A percentile compares a stretch with the other conserved stretches of the same genome.
phyloP scores from a whole-genome alignment of 2,329 filamentous ascomycete species.

The Daldinia sp. region DNA sequence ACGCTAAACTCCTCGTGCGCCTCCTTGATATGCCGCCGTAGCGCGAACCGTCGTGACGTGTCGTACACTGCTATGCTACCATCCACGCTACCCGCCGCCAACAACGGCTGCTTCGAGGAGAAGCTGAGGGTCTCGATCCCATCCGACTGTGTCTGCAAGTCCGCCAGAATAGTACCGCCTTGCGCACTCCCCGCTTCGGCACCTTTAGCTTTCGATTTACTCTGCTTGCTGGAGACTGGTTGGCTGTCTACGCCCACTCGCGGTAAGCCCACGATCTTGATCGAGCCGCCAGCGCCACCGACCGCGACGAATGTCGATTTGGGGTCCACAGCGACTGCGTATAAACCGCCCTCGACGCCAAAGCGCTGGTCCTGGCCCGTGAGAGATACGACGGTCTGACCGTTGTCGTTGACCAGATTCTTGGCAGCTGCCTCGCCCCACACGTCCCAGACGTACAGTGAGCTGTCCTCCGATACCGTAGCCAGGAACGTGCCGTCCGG shows the following conservation, averaged over 20 bases:
- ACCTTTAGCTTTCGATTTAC: slow-evolving; percentile 55
- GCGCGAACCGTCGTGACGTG: slow-evolving; percentile 84
- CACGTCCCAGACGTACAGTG: slow-evolving; percentile 92
- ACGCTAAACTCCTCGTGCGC: slow-evolving; percentile 91
- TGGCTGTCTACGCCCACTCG: slow-evolving; percentile 59
- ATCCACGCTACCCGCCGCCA: slow-evolving; percentile 76
- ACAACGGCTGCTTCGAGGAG: slow-evolving; percentile 59
- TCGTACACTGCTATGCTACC: slow-evolving; percentile 89
- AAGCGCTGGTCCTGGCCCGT: slow-evolving; percentile 90
- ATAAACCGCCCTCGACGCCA: slow-evolving; percentile 89
- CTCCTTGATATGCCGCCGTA: slow-evolving; percentile 83
- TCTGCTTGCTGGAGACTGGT: slow-evolving; percentile 46
- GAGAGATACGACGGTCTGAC: slow-evolving; percentile 77
- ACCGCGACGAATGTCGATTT: slow-evolving; percentile 83
- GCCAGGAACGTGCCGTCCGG: slow-evolving; percentile 87
- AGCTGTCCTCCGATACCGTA: slow-evolving; percentile 89
- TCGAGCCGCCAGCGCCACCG: slow-evolving; percentile 87
- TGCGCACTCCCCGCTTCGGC: slow-evolving; percentile 56
- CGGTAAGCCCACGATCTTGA: slow-evolving; percentile 87
- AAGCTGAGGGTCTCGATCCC: slow-evolving; percentile 83
- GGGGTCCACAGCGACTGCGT: slow-evolving; percentile 86
- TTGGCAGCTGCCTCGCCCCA: slow-evolving; percentile 80
- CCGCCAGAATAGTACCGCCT: slow-evolving; percentile 78
- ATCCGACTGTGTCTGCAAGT: slow-evolving; percentile 80
- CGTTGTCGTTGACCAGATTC: slow-evolving; percentile 63